phyloP scores from a whole-genome alignment of 2,329 filamentous ascomycete species.

The Trichoderma arundinaceum region DNA sequence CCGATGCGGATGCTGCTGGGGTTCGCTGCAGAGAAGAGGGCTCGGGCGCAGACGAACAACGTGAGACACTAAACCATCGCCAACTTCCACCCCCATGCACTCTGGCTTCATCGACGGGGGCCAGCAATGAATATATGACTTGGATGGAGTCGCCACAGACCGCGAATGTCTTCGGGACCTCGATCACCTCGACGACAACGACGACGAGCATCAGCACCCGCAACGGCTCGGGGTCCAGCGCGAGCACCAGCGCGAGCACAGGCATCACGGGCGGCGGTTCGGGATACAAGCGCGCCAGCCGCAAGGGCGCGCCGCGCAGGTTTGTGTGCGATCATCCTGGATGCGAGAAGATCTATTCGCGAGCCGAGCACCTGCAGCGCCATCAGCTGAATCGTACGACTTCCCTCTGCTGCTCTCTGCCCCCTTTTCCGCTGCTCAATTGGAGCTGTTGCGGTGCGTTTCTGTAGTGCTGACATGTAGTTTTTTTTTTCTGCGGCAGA shows the following conservation, averaged over 20 bases:
- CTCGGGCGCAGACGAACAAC: background rate
- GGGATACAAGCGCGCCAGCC: slow-evolving; percentile 57
- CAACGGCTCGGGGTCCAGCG: slow-evolving; percentile 19
- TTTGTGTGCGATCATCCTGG: slow-evolving; percentile 71
- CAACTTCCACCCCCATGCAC: slow-evolving; percentile 14
- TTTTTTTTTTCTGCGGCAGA: slow-evolving; percentile 53
- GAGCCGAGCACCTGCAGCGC: slow-evolving; percentile 79
- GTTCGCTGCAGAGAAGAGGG: slow-evolving; percentile 25
- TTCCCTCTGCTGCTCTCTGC: background rate
- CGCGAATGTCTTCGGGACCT: slow-evolving; percentile 24
- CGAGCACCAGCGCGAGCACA: slow-evolving; percentile 28
- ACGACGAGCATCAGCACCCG: slow-evolving; percentile 18
- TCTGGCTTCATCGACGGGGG: slow-evolving; percentile 29
- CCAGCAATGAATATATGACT: slow-evolving; percentile 32
- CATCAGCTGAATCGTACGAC: slow-evolving; percentile 80
- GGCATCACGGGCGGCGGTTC: slow-evolving; percentile 28
- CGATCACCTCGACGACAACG: slow-evolving; percentile 1
- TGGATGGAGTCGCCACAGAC: slow-evolving; percentile 37
- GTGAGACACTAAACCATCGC: slow-evolving; percentile 9
- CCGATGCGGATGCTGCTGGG: slow-evolving; percentile 24
- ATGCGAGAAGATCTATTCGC: slow-evolving; percentile 80
- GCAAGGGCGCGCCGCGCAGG: slow-evolving; percentile 55
- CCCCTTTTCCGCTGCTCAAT: background rate
- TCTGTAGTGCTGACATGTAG: slow-evolving; percentile 22
- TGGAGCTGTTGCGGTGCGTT: background rate